These are phyloP conservation scores for Penicillium ucsense DNA, from an alignment of 495 filamentous ascomycete species.

Conservation along the genomic window DNA sequence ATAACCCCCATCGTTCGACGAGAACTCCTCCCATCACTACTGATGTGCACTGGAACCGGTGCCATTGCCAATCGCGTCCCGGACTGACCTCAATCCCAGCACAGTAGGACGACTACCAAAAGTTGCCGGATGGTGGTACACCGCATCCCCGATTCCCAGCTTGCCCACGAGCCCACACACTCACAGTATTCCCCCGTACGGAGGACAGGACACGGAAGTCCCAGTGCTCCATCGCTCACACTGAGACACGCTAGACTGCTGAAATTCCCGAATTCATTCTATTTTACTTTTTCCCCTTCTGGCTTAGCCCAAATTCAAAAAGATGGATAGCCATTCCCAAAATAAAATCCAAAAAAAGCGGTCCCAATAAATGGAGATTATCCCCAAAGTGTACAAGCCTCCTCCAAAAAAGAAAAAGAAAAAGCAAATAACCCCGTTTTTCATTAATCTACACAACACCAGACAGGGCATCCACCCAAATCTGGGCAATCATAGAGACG, in stretches of 20 bases:
- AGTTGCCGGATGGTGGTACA: conserved; percentile 2
- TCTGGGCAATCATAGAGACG: too few species aligned
- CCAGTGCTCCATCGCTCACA: background rate
- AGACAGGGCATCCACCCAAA: too few species aligned
- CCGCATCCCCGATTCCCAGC: background rate
- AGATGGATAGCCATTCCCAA: too few species aligned
- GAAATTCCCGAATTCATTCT: background rate
- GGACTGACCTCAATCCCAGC: conserved; percentile 13
- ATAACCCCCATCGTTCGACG: too few species aligned
- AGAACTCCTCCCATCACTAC: too few species aligned
- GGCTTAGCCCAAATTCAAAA: too few species aligned
- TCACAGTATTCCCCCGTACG: background rate
- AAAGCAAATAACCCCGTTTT: background rate
- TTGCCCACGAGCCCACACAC: background rate
- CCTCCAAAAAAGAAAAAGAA: background rate
- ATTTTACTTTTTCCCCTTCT: background rate
- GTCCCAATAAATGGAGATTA: too few species aligned
- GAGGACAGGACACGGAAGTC: background rate
- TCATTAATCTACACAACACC: too few species aligned
- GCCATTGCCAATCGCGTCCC: conserved; percentile 19
- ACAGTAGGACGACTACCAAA: background rate
- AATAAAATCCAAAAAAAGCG: too few species aligned
- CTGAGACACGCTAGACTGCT: conserved; percentile 1
- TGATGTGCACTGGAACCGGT: conserved; percentile 1
- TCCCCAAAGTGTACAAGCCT: too few species aligned